Evolutionary conservation across 176 grass and related monocot species (phyloP).

Genomic region (Aegilops longissima): DNA sequence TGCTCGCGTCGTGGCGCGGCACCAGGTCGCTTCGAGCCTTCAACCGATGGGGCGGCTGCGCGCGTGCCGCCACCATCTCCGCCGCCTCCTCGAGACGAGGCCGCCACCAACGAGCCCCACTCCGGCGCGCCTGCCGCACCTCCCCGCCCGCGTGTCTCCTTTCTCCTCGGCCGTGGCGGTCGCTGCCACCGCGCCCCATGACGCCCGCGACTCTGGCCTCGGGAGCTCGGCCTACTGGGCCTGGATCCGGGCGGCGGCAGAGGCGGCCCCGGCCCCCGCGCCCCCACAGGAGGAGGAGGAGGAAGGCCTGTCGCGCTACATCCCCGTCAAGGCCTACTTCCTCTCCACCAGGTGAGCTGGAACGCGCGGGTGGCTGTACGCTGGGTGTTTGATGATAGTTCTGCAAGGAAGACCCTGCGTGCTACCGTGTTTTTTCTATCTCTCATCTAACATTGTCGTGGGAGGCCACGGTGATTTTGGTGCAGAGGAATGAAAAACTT

Average conservation of each 20-base stretch:
- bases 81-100: slow-evolving; percentile 31
- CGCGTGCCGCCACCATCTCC: slow-evolving; percentile 49
- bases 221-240: slow-evolving; percentile 41
- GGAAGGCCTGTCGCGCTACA: slow-evolving; percentile 52
- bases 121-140: not conserved
- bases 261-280: slow-evolving; percentile 34
- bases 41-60: slow-evolving; percentile 49
- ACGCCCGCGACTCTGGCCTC: slow-evolving; percentile 25
- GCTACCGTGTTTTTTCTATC: not conserved
- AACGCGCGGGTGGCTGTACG: not conserved
- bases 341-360: slow-evolving; percentile 63
- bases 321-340: slow-evolving; percentile 94
- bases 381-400: slow-evolving; percentile 35
- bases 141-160: not conserved
- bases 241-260: slow-evolving; percentile 44
- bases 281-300: slow-evolving; percentile 47
- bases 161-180: slow-evolving; percentile 39
- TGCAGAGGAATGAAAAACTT: not conserved
- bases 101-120: not conserved
- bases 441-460: not conserved
- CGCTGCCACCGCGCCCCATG: slow-evolving; percentile 22
- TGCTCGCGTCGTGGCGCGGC: slow-evolving; percentile 5
- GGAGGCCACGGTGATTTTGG: not conserved
- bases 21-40: not conserved
- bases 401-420: not conserved